A percentile compares a stretch with the other conserved stretches of the same genome.
Conservation (phyloP, 441 rosid genomes). For the Theobroma grandiflorum region DNA sequence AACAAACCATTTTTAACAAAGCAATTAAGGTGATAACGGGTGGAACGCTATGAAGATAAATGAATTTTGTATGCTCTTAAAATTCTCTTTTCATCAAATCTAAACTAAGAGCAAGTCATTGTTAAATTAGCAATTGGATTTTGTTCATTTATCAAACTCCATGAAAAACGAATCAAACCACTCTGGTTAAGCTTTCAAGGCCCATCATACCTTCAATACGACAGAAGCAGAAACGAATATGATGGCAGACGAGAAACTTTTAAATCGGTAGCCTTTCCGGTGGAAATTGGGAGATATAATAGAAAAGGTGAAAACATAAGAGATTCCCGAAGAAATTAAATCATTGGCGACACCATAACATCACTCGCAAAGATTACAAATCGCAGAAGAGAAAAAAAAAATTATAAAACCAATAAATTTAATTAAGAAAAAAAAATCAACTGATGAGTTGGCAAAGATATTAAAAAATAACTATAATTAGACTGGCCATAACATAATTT, state of each 20-base stretch:
- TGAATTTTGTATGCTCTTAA: background rate
- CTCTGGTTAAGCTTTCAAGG: background rate
- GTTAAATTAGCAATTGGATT: no score
- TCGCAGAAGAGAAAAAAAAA: no score
- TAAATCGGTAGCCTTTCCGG: no score
- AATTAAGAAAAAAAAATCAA: background rate
- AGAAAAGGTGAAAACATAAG: background rate
- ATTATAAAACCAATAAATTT: no score
- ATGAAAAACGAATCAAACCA: no score
- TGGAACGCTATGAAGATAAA: no score
- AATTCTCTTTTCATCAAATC: background rate
- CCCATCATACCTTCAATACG: background rate
- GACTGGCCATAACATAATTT: slow-evolving; percentile 11
- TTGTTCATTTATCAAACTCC: background rate
- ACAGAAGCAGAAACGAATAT: background rate
- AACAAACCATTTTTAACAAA: no score
- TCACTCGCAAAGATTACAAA: background rate
- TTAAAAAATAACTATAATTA: slow-evolving; percentile 5
- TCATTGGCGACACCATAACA: background rate
- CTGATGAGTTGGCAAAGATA: background rate
- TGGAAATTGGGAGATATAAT: no score
- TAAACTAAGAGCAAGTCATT: background rate
- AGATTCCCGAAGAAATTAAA: background rate
- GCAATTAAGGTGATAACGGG: no score
- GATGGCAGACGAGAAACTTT: no score